These are phyloP conservation scores for Fusarium algeriense DNA, from an alignment of 2,329 filamentous ascomycete genomes.

Conservation along the genomic window DNA sequence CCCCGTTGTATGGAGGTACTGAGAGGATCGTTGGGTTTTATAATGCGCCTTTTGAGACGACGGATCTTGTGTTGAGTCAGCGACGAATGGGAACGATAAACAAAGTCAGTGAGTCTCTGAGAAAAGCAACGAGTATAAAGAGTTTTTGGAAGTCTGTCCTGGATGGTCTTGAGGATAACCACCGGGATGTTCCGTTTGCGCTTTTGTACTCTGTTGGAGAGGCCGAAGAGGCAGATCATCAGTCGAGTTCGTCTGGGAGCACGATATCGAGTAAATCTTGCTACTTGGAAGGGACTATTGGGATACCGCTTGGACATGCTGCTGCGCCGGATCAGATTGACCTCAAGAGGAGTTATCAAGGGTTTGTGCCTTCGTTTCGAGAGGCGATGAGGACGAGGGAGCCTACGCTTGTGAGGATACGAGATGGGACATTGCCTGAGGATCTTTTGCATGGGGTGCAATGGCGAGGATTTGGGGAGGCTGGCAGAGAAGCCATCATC, in stretches of 20 bases:
- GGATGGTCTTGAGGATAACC: constrained; percentile 51
- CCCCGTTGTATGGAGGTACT: constrained; percentile 54
- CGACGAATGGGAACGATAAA: constrained; percentile 52
- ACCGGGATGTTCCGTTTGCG: constrained; percentile 56
- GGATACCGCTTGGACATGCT: constrained; percentile 51
- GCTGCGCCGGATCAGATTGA: constrained; percentile 52
- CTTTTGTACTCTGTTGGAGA: constrained; percentile 57
- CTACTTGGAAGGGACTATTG: constrained; percentile 52
- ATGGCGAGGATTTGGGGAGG: constrained; percentile 72
- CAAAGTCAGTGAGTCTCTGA: constrained; percentile 48
- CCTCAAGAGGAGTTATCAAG: constrained; percentile 51
- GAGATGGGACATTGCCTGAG: constrained; percentile 66
- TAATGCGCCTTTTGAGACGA: constrained; percentile 56
- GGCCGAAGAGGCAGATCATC: constrained; percentile 51
- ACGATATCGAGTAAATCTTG: constrained; percentile 54
- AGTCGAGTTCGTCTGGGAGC: constrained; percentile 52
- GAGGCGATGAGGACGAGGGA: constrained; percentile 54
- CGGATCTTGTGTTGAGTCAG: constrained; percentile 50
- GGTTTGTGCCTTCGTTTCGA: constrained; percentile 54
- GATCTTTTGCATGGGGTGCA: constrained; percentile 68
- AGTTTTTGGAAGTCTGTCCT: constrained; percentile 53
- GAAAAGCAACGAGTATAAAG: constrained; percentile 51
- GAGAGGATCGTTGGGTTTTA: constrained; percentile 55
- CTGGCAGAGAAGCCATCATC: constrained; percentile 71
- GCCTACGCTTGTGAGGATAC: constrained; percentile 53